phyloP scores from a whole-genome alignment of 1,139 yeast genomes.

The Casaregolazyma suthepensis region DNA sequence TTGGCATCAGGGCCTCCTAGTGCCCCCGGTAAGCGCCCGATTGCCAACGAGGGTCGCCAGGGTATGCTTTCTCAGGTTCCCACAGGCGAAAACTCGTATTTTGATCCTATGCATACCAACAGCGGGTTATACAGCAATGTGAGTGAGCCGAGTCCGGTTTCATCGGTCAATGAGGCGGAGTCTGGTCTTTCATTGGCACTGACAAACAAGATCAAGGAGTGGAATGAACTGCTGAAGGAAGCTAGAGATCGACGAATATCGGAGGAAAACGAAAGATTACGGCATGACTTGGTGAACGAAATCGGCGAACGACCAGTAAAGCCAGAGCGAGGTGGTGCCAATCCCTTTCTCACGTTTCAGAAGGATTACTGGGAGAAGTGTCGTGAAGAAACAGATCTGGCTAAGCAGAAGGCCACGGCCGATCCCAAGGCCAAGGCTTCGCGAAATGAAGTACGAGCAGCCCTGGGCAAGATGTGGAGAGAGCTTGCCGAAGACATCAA shows the following conservation, averaged over 20 bases:
- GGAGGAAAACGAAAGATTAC: slow-evolving; percentile 32
- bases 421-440: slow-evolving; percentile 34
- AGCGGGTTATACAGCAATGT: slow-evolving; percentile 4
- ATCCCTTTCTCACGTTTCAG: slow-evolving; percentile 40
- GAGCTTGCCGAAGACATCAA: slow-evolving; percentile 35
- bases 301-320: slow-evolving; percentile 37
- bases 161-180: slow-evolving; percentile 11
- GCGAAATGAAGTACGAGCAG: slow-evolving; percentile 38
- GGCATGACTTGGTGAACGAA: slow-evolving; percentile 31
- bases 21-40: slow-evolving; percentile 7
- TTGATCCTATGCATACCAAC: slow-evolving; percentile 2
- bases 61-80: slow-evolving; percentile 2
- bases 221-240: slow-evolving; percentile 18
- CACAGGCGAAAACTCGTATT: slow-evolving; percentile 7
- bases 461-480: slow-evolving; percentile 40
- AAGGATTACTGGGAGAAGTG: slow-evolving; percentile 40
- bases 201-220: slow-evolving; percentile 4
- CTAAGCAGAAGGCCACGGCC: slow-evolving; percentile 28
- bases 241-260: slow-evolving; percentile 22
- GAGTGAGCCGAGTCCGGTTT: slow-evolving; percentile 1
- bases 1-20: slow-evolving; percentile 1
- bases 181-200: neutral
- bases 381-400: slow-evolving; percentile 33
- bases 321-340: slow-evolving; percentile 37
- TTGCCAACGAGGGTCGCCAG: slow-evolving; percentile 5